Conservation (phyloP, 257 asterid species). For the Solanum boliviense region DNA sequence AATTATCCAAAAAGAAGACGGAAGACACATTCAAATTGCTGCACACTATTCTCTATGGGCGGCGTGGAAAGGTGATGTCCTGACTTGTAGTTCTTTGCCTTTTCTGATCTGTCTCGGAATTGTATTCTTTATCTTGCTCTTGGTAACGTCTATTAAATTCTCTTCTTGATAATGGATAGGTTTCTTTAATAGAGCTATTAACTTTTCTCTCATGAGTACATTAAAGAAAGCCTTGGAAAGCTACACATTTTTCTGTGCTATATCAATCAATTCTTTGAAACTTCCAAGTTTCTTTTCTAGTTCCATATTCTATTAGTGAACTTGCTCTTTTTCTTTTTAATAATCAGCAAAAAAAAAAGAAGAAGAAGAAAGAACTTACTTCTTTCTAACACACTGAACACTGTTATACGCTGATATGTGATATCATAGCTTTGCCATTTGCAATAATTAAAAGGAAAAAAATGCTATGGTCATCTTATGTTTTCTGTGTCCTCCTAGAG, state of each 20-base stretch:
- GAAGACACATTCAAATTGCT: conserved; percentile 77
- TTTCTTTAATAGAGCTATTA: not conserved
- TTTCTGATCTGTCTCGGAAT: not conserved
- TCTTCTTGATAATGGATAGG: not conserved
- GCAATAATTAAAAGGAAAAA: not conserved
- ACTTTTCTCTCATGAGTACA: not conserved
- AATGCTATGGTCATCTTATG: not conserved
- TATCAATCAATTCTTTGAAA: not conserved
- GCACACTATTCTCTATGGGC: conserved; percentile 66
- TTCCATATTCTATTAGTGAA: not conserved
- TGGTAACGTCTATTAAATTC: not conserved
- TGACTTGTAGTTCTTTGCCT: not conserved
- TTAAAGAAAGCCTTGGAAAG: not conserved
- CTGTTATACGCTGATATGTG: not conserved
- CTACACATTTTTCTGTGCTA: not conserved
- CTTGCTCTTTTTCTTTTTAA: not conserved
- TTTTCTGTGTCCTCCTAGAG: not conserved
- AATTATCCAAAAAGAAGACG: conserved; percentile 66
- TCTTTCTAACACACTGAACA: not conserved
- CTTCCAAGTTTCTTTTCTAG: not conserved
- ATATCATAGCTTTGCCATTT: not conserved
- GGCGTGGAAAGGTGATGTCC: conserved; percentile 80
- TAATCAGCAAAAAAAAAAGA: not conserved
- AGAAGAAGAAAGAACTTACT: not conserved
- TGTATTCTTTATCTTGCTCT: not conserved